Base-by-base conservation (phyloP, 495 filamentous ascomycete genomes). In the Umbilicaria muhlenbergii region DNA sequence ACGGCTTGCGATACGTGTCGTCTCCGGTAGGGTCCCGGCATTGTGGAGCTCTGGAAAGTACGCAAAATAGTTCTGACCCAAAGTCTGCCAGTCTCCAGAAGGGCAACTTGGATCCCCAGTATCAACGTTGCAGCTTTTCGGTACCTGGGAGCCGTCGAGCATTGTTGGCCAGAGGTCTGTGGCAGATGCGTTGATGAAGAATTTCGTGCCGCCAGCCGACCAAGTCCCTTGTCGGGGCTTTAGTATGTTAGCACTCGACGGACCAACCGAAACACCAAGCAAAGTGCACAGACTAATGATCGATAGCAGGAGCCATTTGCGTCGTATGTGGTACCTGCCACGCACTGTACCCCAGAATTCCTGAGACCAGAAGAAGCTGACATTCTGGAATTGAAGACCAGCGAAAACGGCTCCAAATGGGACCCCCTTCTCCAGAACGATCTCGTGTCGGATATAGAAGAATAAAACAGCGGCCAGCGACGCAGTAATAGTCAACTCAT, bases 351-450 rank as follows among this genome's bases (percentile, higher is more conserved):
- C 48, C 49, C 52, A 51, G 12, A 57, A 36, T 28, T 55, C 52
- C 40, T 45, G 49, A 13, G 54, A 57, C 54, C 52, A 55, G 33
- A 57, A 45, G 31, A 47, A 55, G 32, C 38, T 44, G 11, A 53
- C 33, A 28, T 49, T 32, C 14, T 38, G 32, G 36, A 48, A 49
- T 16, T 52, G 48, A 38, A 54, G 38, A 33, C 51, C 51, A 8
- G 51, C 37, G 11, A 50, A 17, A n/a, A 54, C 6, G 3, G 46
- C 41, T 19, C 51, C 54, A 32, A 57, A 52, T 3, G 54, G 38
- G 13, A 51, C 36, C 16, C 41, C 45, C 8, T 14, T 28, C 13
- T 21, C 49, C 2, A 18, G 28, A 10, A 48, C 36, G 11, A 47
- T 39, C 16, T 50, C 28, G 11, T 50, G 42, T 33, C 46, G 38